These are phyloP conservation scores for Exutisphaerella laricina DNA, from an alignment of 2,329 filamentous ascomycete species.

Conservation along the genomic window DNA sequence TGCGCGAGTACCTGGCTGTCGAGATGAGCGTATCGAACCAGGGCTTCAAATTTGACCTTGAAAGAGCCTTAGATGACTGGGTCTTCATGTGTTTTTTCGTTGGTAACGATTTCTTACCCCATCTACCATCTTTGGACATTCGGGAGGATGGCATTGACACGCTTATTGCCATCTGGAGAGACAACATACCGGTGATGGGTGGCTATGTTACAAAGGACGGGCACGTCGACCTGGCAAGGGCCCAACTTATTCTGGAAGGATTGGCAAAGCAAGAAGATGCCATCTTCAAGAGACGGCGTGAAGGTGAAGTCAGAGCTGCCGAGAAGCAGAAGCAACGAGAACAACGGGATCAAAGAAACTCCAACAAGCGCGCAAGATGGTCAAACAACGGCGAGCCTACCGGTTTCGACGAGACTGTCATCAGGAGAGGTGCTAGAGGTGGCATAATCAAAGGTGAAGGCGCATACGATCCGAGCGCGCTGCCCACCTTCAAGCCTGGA, in stretches of 20 bases:
- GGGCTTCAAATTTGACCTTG: slow-evolving; percentile 84
- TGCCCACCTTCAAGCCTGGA: slow-evolving; percentile 55
- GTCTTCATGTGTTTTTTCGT: slow-evolving; percentile 99
- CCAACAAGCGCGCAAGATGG: slow-evolving; percentile 31
- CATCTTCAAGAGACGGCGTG: slow-evolving; percentile 83
- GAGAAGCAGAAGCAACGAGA: slow-evolving; percentile 74
- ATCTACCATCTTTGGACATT: slow-evolving; percentile 95
- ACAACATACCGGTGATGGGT: slow-evolving; percentile 84
- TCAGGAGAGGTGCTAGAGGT: slow-evolving; percentile 31
- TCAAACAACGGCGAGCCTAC: slow-evolving; percentile 27
- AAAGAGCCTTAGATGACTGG: slow-evolving; percentile 94
- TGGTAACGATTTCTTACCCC: slow-evolving; percentile 95
- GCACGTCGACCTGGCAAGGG: slow-evolving; percentile 76
- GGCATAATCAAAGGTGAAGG: slow-evolving; percentile 30
- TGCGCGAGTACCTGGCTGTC: slow-evolving; percentile 87
- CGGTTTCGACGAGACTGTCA: slow-evolving; percentile 30
- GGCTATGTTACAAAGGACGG: slow-evolving; percentile 96
- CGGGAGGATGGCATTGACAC: slow-evolving; percentile 96
- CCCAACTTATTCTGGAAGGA: slow-evolving; percentile 81
- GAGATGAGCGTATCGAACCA: slow-evolving; percentile 80
- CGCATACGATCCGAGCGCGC: slow-evolving; percentile 36
- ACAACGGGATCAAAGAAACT: slow-evolving; percentile 55
- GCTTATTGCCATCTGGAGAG: slow-evolving; percentile 92
- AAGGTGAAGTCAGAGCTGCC: slow-evolving; percentile 77
- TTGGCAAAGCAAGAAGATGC: slow-evolving; percentile 88